phyloP scores from a whole-genome alignment of 805 yeast genomes.

The Lachancea quebecensis region DNA sequence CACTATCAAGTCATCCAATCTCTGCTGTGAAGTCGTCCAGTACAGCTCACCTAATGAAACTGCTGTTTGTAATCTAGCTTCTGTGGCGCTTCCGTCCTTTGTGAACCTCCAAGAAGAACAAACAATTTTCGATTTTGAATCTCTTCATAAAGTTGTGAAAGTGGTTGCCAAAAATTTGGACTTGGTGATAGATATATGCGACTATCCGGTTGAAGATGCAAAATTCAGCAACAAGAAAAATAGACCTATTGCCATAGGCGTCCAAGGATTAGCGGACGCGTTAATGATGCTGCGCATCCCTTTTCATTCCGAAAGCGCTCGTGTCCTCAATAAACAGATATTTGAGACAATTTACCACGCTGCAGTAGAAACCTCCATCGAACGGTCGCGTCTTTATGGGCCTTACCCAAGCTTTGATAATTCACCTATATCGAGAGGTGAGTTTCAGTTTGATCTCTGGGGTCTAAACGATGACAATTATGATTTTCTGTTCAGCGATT shows the following conservation, averaged over 20 bases:
- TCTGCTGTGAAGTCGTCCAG: constrained; percentile 90
- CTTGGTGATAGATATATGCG: constrained; percentile 71
- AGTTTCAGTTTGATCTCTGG: constrained; percentile 86
- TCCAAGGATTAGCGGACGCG: constrained; percentile 91
- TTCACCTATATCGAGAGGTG: constrained; percentile 84
- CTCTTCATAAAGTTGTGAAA: constrained; percentile 68
- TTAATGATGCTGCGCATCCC: constrained; percentile 74
- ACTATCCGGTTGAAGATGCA: constrained; percentile 77
- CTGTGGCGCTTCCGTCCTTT: constrained; percentile 78
- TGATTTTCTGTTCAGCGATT: constrained; percentile 60
- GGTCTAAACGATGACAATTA: constrained; percentile 33
- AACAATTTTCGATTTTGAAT: constrained; percentile 56
- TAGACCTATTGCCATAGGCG: constrained; percentile 91
- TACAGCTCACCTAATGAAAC: constrained; percentile 83
- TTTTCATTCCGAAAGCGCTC: constrained; percentile 83
- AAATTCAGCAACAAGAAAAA: constrained; percentile 64
- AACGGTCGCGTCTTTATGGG: constrained; percentile 64
- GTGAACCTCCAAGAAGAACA: constrained; percentile 41
- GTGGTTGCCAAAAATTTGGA: constrained; percentile 72
- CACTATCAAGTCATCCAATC: constrained; percentile 80
- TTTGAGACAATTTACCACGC: constrained; percentile 96
- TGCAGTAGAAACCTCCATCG: constrained; percentile 78
- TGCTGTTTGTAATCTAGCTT: constrained; percentile 91
- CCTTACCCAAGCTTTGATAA: constrained; percentile 67
- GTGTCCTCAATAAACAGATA: constrained; percentile 66